Evolutionary conservation across 306 rosid genomes (phyloP).

Genomic region (Gynostemma pentaphyllum): DNA sequence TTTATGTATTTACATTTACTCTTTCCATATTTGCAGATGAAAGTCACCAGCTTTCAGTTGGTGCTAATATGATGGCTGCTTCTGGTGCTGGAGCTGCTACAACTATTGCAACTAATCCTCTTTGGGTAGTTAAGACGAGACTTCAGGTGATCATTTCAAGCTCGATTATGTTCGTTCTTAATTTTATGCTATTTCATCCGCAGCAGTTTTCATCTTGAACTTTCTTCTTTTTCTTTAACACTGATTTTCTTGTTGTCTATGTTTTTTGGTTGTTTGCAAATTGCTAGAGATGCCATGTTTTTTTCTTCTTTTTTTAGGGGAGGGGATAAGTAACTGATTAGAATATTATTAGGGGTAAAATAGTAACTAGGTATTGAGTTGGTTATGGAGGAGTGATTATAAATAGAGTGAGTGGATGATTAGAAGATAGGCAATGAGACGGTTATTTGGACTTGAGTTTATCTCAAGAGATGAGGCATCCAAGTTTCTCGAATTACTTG

Average conservation of each 20-base stretch:
- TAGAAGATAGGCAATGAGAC: too few relatives aligned
- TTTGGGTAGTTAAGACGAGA: constrained; percentile 94
- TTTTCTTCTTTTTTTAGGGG: too few relatives aligned
- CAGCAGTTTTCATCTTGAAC: background rate
- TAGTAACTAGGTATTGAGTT: too few relatives aligned
- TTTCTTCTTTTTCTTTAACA: background rate
- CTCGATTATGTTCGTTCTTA: background rate
- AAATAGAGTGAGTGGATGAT: too few relatives aligned
- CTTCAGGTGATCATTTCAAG: constrained; percentile 50
- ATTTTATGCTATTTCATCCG: background rate
- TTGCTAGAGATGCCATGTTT: too few relatives aligned
- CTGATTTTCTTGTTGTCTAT: background rate
- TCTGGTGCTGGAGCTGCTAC: constrained; percentile 90
- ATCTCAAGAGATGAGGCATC: too few relatives aligned
- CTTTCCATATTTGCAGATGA: constrained; percentile 38
- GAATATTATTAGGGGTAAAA: too few relatives aligned
- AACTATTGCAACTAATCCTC: constrained; percentile 69
- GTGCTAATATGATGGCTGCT: constrained; percentile 81
- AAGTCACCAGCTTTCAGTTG: constrained; percentile 55
- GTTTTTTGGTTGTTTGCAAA: background rate
- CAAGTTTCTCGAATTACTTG: too few relatives aligned
- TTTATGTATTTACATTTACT: background rate
- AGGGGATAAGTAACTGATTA: too few relatives aligned
- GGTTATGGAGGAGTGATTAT: too few relatives aligned
- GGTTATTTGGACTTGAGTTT: too few relatives aligned